Evolutionary conservation across 192 early-diverging fungal genomes (phyloP).

Genomic region (Entrophospora sp.): DNA sequence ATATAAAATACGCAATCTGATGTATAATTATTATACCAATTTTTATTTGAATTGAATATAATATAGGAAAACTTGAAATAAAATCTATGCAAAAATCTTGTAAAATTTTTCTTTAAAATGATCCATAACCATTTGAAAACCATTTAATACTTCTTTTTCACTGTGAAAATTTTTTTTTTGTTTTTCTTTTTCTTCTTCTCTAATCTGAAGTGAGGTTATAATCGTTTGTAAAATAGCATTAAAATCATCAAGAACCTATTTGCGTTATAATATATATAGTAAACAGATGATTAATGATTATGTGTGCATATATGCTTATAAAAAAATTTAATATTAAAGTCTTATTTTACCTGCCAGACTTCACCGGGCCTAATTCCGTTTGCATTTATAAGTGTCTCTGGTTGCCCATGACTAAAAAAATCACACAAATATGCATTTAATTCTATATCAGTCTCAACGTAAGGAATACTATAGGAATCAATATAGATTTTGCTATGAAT

Average conservation of each 20-base stretch:
- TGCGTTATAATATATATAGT: neutral
- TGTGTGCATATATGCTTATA: no score
- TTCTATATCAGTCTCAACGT: neutral
- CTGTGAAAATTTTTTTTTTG: neutral
- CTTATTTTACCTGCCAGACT: constrained; percentile 7
- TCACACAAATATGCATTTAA: constrained; percentile 14
- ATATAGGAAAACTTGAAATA: no score
- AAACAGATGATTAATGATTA: neutral
- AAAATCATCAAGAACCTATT: constrained; percentile 13
- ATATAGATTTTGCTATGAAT: constrained; percentile 9
- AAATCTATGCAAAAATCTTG: neutral
- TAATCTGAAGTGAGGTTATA: neutral
- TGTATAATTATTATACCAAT: no score
- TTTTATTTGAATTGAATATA: no score
- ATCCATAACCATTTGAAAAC: neutral
- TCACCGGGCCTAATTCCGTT: constrained; percentile 20
- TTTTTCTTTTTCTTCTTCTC: neutral
- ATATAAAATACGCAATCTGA: no score
- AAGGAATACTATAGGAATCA: constrained; percentile 9
- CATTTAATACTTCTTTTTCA: neutral
- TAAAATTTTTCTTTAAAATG: neutral
- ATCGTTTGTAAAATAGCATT: neutral
- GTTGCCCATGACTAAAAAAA: constrained; percentile 13
- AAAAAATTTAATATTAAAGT: neutral
- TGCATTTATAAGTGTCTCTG: constrained; percentile 2